Evolutionary conservation across 805 yeast species (phyloP).

Genomic region (Ogataea zsoltii): DNA sequence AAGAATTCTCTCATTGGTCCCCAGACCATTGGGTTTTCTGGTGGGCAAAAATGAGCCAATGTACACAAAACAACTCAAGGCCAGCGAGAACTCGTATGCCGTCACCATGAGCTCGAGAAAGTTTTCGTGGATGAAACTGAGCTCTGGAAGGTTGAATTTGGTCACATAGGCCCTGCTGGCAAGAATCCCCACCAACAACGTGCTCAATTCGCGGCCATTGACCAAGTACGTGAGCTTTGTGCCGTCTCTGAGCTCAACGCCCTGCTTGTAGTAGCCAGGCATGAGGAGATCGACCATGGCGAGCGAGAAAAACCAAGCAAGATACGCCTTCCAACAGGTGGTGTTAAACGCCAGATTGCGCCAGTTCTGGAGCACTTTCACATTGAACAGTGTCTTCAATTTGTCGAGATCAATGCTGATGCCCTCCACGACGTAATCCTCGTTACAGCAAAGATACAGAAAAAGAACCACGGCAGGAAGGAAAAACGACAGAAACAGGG

Average conservation of each 20-base stretch:
- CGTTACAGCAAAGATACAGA: constrained; percentile 64
- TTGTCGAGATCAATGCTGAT: constrained; percentile 41
- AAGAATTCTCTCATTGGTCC: constrained; percentile 66
- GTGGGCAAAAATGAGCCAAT: constrained; percentile 65
- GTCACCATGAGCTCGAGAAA: constrained; percentile 63
- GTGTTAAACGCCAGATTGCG: constrained; percentile 40
- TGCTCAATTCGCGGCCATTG: constrained; percentile 68
- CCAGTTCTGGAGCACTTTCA: constrained; percentile 22
- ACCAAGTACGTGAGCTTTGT: constrained; percentile 69
- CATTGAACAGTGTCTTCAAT: constrained; percentile 27
- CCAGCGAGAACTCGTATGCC: constrained; percentile 61
- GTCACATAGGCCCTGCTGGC: constrained; percentile 53
- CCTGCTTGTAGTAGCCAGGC: constrained; percentile 75
- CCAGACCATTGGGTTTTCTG: constrained; percentile 47
- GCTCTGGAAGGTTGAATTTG: constrained; percentile 59
- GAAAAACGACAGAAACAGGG: constrained; percentile 60
- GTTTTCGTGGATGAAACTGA: constrained; percentile 71
- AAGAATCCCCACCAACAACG: constrained; percentile 40
- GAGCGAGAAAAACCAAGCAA: constrained; percentile 70
- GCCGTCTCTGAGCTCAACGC: constrained; percentile 77
- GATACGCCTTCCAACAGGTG: constrained; percentile 62
- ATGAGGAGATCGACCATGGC: constrained; percentile 62
- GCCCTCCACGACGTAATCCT: constrained; percentile 54
- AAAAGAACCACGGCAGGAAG: constrained; percentile 64
- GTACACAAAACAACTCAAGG: constrained; percentile 67